Conservation (phyloP, 176 grass and related monocot species). For the Rhipidocladum racemiflorum region DNA sequence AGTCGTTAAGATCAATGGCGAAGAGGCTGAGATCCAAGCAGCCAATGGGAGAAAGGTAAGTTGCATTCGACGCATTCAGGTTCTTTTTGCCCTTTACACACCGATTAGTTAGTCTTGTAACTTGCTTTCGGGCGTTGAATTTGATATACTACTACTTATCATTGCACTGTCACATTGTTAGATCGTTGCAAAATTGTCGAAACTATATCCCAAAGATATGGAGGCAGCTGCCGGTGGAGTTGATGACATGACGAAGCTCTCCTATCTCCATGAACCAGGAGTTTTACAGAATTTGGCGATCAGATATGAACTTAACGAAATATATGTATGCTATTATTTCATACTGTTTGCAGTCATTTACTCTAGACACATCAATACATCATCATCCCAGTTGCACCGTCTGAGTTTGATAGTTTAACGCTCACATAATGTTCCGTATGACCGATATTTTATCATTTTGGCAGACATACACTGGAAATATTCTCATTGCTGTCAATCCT, state of each 20-base stretch:
- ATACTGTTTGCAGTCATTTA: conserved; percentile 1
- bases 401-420: conserved; percentile 23
- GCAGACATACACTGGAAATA: conserved; percentile 99
- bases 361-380: neutral
- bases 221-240: conserved; percentile 92
- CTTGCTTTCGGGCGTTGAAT: neutral
- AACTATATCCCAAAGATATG: conserved; percentile 97
- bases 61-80: neutral
- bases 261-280: conserved; percentile 96
- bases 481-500: conserved; percentile 97
- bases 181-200: conserved; percentile 70
- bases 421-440: neutral
- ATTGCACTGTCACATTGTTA: conserved; percentile 31
- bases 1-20: conserved; percentile 83
- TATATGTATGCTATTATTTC: conserved; percentile 67
- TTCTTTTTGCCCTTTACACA: neutral
- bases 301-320: conserved; percentile 99
- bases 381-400: neutral
- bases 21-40: conserved; percentile 67
- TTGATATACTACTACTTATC: neutral
- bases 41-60: conserved; percentile 76
- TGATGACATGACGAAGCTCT: conserved; percentile 99
- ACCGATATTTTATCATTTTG: conserved; percentile 22
- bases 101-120: neutral
- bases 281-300: conserved; percentile 82